Percentiles rank a stretch among this genome's conserved stretches.
Conservation (phyloP, 805 yeast genomes). For the Cyberlindnera amylophila region DNA sequence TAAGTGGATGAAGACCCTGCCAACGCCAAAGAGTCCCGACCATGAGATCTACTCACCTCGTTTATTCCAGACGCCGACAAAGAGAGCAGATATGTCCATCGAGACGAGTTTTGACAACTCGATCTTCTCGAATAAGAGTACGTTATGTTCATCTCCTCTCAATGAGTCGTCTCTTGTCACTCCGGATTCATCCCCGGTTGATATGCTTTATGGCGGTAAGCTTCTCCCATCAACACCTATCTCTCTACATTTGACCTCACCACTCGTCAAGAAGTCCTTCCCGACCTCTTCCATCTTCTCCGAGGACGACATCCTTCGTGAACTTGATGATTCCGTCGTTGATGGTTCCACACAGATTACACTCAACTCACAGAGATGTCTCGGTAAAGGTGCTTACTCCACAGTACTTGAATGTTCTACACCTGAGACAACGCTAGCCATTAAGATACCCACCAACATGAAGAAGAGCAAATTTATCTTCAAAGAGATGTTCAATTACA, state of each 20-base stretch:
- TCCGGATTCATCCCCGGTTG: conserved; percentile 6
- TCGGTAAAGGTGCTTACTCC: conserved; percentile 24
- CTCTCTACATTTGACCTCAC: conserved; percentile 3
- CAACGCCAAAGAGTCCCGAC: background rate
- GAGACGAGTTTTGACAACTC: background rate
- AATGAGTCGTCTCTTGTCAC: background rate
- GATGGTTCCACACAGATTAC: conserved; percentile 5
- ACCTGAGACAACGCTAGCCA: conserved; percentile 10
- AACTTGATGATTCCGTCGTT: conserved; percentile 13
- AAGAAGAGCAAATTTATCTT: conserved; percentile 14
- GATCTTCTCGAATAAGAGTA: too few species aligned
- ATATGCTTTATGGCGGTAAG: background rate
- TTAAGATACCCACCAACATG: conserved; percentile 20
- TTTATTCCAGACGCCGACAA: background rate
- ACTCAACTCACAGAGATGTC: background rate
- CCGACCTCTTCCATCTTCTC: conserved; percentile 2
- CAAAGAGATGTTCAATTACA: conserved; percentile 22
- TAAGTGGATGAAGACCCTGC: conserved; percentile 1
- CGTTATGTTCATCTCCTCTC: too few species aligned
- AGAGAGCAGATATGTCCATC: conserved; percentile 1
- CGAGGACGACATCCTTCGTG: conserved; percentile 1
- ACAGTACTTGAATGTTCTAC: conserved; percentile 14
- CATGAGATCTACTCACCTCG: background rate
- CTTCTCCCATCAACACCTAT: too few species aligned
- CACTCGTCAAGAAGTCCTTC: background rate